phyloP scores from a whole-genome alignment of 768 basidiomycete genomes.

The Trametopsis cervina region DNA sequence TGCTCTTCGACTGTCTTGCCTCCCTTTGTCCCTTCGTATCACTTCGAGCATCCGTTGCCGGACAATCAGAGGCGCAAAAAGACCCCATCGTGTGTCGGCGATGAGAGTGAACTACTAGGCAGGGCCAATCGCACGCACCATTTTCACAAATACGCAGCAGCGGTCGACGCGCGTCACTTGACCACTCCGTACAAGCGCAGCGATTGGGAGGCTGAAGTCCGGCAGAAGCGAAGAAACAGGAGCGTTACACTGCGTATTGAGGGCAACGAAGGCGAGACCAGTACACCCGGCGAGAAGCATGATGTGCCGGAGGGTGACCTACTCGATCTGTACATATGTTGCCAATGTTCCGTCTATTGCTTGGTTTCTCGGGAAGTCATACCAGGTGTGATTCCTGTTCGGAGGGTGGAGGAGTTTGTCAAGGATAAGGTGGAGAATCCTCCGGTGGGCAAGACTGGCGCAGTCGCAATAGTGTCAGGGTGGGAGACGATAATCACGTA shows the following conservation, averaged over 20 bases:
- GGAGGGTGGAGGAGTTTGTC: conserved; percentile 54
- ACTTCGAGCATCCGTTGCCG: conserved; percentile 39
- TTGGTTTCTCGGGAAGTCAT: conserved; percentile 57
- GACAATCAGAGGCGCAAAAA: conserved; percentile 43
- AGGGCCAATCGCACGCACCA: conserved; percentile 64
- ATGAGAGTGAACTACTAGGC: conserved; percentile 39
- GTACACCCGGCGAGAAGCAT: conserved; percentile 22
- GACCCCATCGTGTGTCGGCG: conserved; percentile 46
- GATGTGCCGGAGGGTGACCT: conserved; percentile 46
- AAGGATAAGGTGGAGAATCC: conserved; percentile 59
- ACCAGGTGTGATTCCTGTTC: conserved; percentile 63
- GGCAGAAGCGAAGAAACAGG: conserved; percentile 47
- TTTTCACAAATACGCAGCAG: conserved; percentile 68
- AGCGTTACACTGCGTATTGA: conserved; percentile 32
- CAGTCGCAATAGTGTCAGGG: conserved; percentile 46
- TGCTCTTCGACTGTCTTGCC: conserved; percentile 55
- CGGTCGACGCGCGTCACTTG: conserved; percentile 63
- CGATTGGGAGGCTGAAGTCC: conserved; percentile 51
- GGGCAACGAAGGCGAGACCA: conserved; percentile 22
- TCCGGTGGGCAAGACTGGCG: conserved; percentile 42
- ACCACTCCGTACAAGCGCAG: conserved; percentile 50
- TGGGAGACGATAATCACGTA: conserved; percentile 67
- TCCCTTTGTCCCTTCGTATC: conserved; percentile 51
- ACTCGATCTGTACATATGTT: conserved; percentile 77
- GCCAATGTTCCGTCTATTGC: conserved; percentile 74